phyloP scores from a whole-genome alignment of 306 rosid species.

The Sophora flavescens region DNA sequence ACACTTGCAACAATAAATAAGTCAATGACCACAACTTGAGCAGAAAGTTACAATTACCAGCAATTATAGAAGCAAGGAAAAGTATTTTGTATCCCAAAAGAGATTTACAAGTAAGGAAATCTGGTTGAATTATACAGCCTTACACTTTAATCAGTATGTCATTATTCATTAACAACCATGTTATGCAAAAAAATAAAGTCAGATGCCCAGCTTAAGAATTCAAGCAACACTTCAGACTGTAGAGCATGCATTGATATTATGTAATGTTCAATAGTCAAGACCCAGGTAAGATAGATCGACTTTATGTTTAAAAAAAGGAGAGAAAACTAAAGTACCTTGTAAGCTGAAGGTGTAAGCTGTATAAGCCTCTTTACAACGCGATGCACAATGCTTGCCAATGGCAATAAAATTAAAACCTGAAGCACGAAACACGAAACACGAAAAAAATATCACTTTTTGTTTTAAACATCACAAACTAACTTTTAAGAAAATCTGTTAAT shows the following conservation, averaged over 20 bases:
- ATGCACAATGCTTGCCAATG: constrained; percentile 68
- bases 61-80: constrained; percentile 3
- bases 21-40: neutral
- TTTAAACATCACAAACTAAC: constrained; percentile 12
- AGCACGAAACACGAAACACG: constrained; percentile 41
- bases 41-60: constrained; percentile 23
- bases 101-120: neutral
- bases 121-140: neutral
- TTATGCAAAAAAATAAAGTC: constrained; percentile 27
- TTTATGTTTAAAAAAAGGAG: neutral
- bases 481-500: neutral
- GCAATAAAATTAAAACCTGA: constrained; percentile 89
- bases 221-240: constrained; percentile 2
- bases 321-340: constrained; percentile 65
- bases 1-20: constrained; percentile 31
- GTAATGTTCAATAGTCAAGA: constrained; percentile 13
- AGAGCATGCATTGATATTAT: constrained; percentile 8
- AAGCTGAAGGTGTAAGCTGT: constrained; percentile 77
- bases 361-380: constrained; percentile 89
- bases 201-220: constrained; percentile 12
- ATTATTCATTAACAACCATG: constrained; percentile 2
- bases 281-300: neutral
- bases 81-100: neutral
- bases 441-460: neutral
- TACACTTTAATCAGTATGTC: neutral